Conservation (phyloP, 2,329 filamentous ascomycete species). For the Hymenoscyphus infarciens region DNA sequence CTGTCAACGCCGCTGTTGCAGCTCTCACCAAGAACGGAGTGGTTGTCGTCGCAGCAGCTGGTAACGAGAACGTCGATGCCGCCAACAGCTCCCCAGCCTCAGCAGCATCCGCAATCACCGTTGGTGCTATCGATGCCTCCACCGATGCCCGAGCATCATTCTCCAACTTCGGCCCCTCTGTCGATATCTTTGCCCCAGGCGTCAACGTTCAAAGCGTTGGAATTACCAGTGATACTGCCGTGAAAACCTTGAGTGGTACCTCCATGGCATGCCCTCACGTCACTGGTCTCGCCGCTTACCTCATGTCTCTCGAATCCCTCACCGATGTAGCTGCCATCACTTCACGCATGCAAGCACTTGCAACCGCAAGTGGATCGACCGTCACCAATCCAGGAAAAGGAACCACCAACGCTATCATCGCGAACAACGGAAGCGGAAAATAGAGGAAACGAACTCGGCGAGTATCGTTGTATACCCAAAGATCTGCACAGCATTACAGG, state of each 20-base stretch:
- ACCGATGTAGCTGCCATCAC: slow-evolving; percentile 39
- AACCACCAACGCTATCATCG: slow-evolving; percentile 11
- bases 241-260: slow-evolving; percentile 52
- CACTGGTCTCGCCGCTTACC: slow-evolving; percentile 63
- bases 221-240: slow-evolving; percentile 40
- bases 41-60: slow-evolving; percentile 51
- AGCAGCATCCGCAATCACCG: slow-evolving; percentile 47
- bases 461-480: background rate
- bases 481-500: background rate
- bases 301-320: slow-evolving; percentile 49
- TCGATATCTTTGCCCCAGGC: slow-evolving; percentile 53
- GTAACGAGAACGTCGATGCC: slow-evolving; percentile 45
- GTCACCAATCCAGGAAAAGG: slow-evolving; percentile 6
- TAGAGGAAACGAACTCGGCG: slow-evolving; percentile 3
- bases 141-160: slow-evolving; percentile 41
- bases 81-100: slow-evolving; percentile 46
- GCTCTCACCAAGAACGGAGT: slow-evolving; percentile 40
- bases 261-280: slow-evolving; percentile 67
- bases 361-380: slow-evolving; percentile 29
- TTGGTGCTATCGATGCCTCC: slow-evolving; percentile 44
- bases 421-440: slow-evolving; percentile 12
- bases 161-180: slow-evolving; percentile 48
- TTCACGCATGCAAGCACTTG: slow-evolving; percentile 36
- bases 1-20: slow-evolving; percentile 32
- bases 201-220: slow-evolving; percentile 46